Base-by-base conservation (phyloP, 768 basidiomycete genomes). In the Porphyrellus cyaneotinctus region DNA sequence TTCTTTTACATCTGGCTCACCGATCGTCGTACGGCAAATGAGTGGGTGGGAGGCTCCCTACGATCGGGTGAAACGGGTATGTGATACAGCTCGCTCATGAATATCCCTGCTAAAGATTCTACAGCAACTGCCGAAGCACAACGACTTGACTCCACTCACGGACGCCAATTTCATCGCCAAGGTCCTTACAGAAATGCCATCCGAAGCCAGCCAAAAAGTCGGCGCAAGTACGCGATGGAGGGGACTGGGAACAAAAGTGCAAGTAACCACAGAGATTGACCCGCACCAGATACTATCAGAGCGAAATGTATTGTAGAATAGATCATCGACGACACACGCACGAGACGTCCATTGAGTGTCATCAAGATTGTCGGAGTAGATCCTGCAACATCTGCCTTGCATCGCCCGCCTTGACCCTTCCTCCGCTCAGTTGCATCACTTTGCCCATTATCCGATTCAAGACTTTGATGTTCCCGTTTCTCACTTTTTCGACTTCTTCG, bases 41-140 rank as follows among this genome's bases (percentile, higher is more conserved):
- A 84, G 82, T 50, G 97, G 95, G 5, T 91, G 94, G 87, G 94
- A 98, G 70, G 91, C 89, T 18, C 79, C 86, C 0, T 97, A 97
- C 62, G 84, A 87, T 36, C 77, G 77, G 12, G 82, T 99, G 49
- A 90, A 86, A 71, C 72, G 75, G 61, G 92, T 93, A 71, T 23
- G 83, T 69, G 14, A 17, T 12, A 2, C 30, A 8, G 22, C 54
- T 48, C 20, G 12, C 26, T 26, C 2, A 2, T 42, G 18, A 10
- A 23, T 22, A 1, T 20, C 1, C 47, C 56, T 55, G 56, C 52
- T 2, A 7, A 1, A 13, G 30, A 24, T 12, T n/a, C 37, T 10
- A 17, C 18, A 91, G 88, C 77, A 76, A 63, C 75, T 91, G 1
- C 88, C 87, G 0, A 79, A 72, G 58, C 81, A 82, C 23, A 81